Evolutionary conservation across 75 land plant species (phyloP).

Genomic region (Sequoiadendron giganteum): DNA sequence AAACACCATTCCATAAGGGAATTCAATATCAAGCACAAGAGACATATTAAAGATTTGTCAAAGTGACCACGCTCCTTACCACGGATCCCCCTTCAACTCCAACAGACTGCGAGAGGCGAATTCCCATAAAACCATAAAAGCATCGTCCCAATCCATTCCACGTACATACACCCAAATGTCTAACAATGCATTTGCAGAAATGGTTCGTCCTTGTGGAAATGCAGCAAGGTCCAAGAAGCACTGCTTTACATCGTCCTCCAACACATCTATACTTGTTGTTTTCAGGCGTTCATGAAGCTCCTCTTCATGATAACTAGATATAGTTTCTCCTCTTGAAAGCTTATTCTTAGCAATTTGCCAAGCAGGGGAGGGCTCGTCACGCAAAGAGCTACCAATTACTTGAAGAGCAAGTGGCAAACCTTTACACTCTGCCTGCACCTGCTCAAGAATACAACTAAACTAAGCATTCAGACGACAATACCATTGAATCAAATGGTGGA

Average conservation of each 20-base stretch:
- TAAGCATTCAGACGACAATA: neutral
- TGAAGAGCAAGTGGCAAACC: constrained; percentile 10
- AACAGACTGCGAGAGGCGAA: neutral
- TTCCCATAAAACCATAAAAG: neutral
- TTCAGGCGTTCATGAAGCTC: neutral
- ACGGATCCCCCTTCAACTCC: neutral
- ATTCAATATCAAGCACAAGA: neutral
- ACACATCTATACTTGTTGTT: neutral
- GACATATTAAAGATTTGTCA: neutral
- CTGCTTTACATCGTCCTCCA: neutral
- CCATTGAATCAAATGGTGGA: neutral
- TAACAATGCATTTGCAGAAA: neutral
- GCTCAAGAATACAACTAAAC: neutral
- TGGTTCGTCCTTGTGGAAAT: neutral
- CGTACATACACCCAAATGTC: constrained; percentile 5
- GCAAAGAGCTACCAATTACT: constrained; percentile 2
- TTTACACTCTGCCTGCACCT: neutral
- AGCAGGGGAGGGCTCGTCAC: neutral
- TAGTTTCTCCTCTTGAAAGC: neutral
- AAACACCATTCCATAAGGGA: too few relatives aligned
- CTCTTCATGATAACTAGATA: neutral
- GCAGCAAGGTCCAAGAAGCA: constrained; percentile 1
- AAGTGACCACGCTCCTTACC: neutral
- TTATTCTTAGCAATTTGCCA: neutral
- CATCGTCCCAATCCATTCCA: neutral